Evolutionary conservation across 108 stramenopile species (phyloP).

Genomic region (Asterionellopsis glacialis): DNA sequence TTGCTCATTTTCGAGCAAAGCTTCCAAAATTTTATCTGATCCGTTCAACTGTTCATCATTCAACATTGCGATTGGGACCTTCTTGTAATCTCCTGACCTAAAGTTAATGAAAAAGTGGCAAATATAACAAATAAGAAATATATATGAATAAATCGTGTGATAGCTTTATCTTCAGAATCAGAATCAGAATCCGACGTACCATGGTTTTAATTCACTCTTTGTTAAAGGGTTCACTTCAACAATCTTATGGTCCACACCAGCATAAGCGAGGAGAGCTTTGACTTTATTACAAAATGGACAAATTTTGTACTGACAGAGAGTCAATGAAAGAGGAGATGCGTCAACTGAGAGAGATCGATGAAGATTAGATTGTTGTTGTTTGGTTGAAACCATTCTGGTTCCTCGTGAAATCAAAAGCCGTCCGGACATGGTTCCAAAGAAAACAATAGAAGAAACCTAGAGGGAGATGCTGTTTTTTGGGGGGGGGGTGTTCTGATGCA

Average conservation of each 20-base stretch:
- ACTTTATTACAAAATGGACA: constrained; percentile 92
- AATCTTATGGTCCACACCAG: constrained; percentile 38
- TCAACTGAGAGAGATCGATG: too few species aligned
- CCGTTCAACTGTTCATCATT: constrained; percentile 52
- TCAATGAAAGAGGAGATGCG: constrained; percentile 7
- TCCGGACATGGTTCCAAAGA: too few species aligned
- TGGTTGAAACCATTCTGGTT: too few species aligned
- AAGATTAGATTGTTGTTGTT: too few species aligned
- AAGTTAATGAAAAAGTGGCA: not conserved
- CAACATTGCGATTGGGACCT: constrained; percentile 82
- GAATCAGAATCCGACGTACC: constrained; percentile 12
- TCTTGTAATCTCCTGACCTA: constrained; percentile 71
- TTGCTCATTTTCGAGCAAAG: constrained; percentile 25
- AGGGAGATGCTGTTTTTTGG: too few species aligned
- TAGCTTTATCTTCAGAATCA: not conserved
- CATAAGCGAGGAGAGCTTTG: constrained; percentile 68
- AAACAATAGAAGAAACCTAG: too few species aligned
- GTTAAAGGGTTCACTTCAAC: constrained; percentile 93
- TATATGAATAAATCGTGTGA: too few species aligned
- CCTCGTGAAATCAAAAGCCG: too few species aligned
- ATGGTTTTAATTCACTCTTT: constrained; percentile 74
- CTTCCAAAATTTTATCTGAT: constrained; percentile 51
- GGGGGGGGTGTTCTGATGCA: too few species aligned
- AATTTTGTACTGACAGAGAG: constrained; percentile 85
- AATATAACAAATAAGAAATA: not conserved